A percentile compares a stretch with the other conserved stretches of the same genome.
Evolutionary conservation across 352 stramenopile species (phyloP).

Genomic region (Phytophthora constricta): DNA sequence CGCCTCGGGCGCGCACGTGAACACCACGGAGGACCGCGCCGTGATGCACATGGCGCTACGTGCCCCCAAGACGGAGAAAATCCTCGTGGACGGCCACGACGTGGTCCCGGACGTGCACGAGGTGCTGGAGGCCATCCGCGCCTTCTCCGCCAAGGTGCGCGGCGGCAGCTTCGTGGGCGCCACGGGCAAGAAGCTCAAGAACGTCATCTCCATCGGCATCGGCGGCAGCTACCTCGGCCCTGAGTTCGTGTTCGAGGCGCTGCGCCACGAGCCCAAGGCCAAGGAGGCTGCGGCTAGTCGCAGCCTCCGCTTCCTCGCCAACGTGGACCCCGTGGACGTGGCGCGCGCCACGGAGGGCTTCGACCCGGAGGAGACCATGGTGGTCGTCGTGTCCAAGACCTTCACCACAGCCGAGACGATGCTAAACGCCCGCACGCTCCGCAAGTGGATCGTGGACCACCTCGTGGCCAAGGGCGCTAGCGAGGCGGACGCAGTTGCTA

Average conservation of each 20-base stretch:
- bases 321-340: conserved; percentile 98
- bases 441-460: conserved; percentile 95
- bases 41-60: conserved; percentile 97
- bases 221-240: conserved; percentile 96
- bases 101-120: conserved; percentile 96
- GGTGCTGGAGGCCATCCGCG: conserved; percentile 95
- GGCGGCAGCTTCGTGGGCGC: conserved; percentile 86
- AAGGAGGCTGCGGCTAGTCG: conserved; percentile 87
- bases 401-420: conserved; percentile 99
- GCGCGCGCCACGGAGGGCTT: conserved; percentile 89
- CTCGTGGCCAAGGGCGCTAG: conserved; percentile 84
- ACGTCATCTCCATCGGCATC: conserved; percentile 97
- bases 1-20: conserved; percentile 93
- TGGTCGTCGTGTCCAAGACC: conserved; percentile 98
- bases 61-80: conserved; percentile 76
- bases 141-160: conserved; percentile 93
- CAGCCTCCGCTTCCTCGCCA: conserved; percentile 96
- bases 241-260: conserved; percentile 97
- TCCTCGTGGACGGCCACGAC: conserved; percentile 95
- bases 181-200: conserved; percentile 95
- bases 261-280: conserved; percentile 86
- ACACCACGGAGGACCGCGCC: conserved; percentile 95
- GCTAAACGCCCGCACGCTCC: conserved; percentile 97
- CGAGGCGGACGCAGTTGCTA: conserved; percentile 89
- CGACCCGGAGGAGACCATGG: conserved; percentile 95